Conservation (phyloP, 495 filamentous ascomycete species). For the Chaetomidium leptoderma region DNA sequence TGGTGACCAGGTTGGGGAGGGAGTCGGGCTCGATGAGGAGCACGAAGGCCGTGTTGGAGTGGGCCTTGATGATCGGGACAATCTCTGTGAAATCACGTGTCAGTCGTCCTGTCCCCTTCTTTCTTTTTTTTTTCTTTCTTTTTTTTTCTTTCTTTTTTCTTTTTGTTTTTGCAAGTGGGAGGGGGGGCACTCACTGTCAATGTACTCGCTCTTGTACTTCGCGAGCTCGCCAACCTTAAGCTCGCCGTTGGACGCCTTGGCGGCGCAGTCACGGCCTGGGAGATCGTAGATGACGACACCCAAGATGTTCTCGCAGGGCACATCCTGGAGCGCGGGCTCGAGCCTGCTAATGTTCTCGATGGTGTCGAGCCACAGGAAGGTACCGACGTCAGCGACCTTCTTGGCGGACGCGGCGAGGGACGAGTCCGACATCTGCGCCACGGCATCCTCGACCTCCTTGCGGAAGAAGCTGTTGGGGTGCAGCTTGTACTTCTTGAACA, state of each 20-base stretch:
- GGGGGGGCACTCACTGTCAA: conserved; percentile 51
- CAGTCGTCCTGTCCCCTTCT: conserved; percentile 28
- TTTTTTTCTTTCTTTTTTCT: conserved; percentile 16
- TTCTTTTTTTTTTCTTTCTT: neutral
- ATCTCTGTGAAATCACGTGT: conserved; percentile 52
- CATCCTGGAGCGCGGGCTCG: conserved; percentile 52
- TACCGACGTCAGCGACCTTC: conserved; percentile 59
- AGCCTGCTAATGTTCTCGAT: conserved; percentile 58
- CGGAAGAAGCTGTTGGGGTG: conserved; percentile 57
- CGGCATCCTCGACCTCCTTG: conserved; percentile 49
- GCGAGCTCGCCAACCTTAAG: conserved; percentile 58
- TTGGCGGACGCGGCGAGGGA: conserved; percentile 40
- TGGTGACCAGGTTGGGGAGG: conserved; percentile 77
- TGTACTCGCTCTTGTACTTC: conserved; percentile 65
- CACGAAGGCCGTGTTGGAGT: conserved; percentile 51
- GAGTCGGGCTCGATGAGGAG: conserved; percentile 72
- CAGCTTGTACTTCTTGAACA: conserved; percentile 49
- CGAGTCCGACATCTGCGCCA: conserved; percentile 37
- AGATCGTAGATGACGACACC: conserved; percentile 74
- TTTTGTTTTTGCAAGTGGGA: conserved; percentile 1
- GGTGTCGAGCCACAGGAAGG: conserved; percentile 66
- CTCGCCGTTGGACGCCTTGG: conserved; percentile 73
- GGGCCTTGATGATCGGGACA: conserved; percentile 50
- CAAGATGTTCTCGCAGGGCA: conserved; percentile 52
- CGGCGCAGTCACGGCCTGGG: conserved; percentile 73